Conservation (phyloP, 257 asterid species). For the Penstemon barbatus region DNA sequence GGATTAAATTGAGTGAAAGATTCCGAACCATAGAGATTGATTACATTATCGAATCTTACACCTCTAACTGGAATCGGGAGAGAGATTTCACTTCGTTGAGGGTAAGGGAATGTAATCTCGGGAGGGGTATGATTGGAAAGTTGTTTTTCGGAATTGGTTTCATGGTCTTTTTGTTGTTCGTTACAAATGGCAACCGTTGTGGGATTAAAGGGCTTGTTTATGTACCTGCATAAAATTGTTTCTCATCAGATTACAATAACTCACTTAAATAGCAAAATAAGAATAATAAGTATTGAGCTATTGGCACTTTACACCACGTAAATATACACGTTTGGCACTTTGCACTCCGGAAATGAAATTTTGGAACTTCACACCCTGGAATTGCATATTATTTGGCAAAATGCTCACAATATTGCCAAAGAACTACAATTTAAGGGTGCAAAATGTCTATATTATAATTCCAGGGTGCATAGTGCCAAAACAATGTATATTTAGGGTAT, state of each 20-base stretch:
- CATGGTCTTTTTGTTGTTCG: conserved; percentile 45
- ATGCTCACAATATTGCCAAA: too few relatives aligned
- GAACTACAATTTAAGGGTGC: too few relatives aligned
- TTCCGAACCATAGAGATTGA: conserved; percentile 37
- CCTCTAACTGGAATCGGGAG: conserved; percentile 64
- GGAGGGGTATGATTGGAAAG: conserved; percentile 41
- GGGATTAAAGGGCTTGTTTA: conserved; percentile 51
- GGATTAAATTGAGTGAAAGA: conserved; percentile 19
- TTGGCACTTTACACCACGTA: too few relatives aligned
- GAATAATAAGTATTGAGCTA: neutral
- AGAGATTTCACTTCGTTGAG: conserved; percentile 41
- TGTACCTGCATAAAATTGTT: conserved; percentile 57
- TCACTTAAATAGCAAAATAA: neutral
- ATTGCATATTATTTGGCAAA: too few relatives aligned
- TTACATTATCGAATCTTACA: conserved; percentile 43
- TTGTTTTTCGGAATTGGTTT: conserved; percentile 41
- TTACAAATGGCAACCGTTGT: conserved; percentile 43
- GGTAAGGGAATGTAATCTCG: conserved; percentile 32
- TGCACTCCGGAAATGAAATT: too few relatives aligned
- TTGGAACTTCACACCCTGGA: too few relatives aligned
- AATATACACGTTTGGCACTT: too few relatives aligned
- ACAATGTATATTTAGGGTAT: too few relatives aligned
- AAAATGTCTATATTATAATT: too few relatives aligned
- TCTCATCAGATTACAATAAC: conserved; percentile 15
- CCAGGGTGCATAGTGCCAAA: too few relatives aligned